Evolutionary conservation across 805 yeast genomes (phyloP).

Genomic region (Candida insectalens): DNA sequence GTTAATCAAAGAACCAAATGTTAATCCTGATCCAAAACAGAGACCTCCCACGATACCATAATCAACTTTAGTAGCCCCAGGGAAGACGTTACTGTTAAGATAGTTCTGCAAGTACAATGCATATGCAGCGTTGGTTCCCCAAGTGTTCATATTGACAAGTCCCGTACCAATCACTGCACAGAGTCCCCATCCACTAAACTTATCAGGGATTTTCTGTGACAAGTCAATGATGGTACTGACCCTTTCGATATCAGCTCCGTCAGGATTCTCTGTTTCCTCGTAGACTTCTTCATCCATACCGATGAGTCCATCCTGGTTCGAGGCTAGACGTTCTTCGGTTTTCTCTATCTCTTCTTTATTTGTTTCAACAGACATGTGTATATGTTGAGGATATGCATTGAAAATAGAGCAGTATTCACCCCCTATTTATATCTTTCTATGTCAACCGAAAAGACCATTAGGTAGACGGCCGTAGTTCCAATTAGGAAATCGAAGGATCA

Average conservation of each 20-base stretch:
- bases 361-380: neutral
- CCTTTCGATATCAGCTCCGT: neutral
- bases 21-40: slow-evolving; percentile 44
- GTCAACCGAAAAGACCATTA: too few relatives aligned
- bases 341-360: too few relatives aligned
- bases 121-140: slow-evolving; percentile 68
- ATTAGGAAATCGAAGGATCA: too few relatives aligned
- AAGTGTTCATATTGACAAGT: slow-evolving; percentile 45
- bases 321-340: too few relatives aligned
- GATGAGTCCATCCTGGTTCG: too few relatives aligned
- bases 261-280: slow-evolving; percentile 2
- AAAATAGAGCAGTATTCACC: neutral
- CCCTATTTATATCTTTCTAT: too few relatives aligned
- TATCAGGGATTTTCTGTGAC: slow-evolving; percentile 37
- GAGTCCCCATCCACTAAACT: slow-evolving; percentile 63
- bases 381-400: neutral
- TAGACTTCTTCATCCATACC: slow-evolving; percentile 1
- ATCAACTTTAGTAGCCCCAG: slow-evolving; percentile 46
- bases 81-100: slow-evolving; percentile 37
- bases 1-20: slow-evolving; percentile 39
- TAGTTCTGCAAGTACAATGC: slow-evolving; percentile 56
- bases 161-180: slow-evolving; percentile 33
- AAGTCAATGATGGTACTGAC: slow-evolving; percentile 4
- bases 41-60: slow-evolving; percentile 64
- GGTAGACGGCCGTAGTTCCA: too few relatives aligned